A percentile compares a stretch with the other conserved stretches of the same genome.
These are phyloP conservation scores for Cryphonectria nitschkei DNA, from an alignment of 2,329 filamentous ascomycete species.

Conservation along the genomic window DNA sequence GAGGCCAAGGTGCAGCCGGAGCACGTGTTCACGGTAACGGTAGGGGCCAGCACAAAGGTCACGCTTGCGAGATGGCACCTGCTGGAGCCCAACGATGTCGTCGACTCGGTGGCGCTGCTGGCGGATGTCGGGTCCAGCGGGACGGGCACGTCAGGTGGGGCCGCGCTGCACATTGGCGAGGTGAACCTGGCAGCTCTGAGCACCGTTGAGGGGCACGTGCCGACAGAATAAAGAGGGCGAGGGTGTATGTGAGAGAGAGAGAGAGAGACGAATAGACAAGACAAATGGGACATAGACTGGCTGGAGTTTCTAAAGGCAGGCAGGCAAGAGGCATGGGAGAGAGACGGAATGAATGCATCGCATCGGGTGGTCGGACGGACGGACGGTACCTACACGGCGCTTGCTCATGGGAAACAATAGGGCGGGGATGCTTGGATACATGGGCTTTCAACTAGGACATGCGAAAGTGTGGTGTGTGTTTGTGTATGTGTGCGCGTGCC, in stretches of 20 bases:
- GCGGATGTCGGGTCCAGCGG: constrained; percentile 46
- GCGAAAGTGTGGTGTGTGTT: background rate
- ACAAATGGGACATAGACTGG: background rate
- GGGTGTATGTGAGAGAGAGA: background rate
- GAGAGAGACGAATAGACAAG: background rate
- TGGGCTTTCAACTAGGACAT: background rate
- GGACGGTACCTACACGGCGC: background rate
- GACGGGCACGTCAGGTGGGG: constrained; percentile 36
- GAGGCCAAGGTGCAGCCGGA: constrained; percentile 62
- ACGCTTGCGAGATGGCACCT: constrained; percentile 91
- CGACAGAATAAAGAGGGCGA: constrained; percentile 30
- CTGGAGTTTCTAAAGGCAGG: background rate
- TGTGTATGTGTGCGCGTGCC: background rate
- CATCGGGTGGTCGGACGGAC: background rate
- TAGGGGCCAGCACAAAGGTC: constrained; percentile 89
- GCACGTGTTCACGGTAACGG: constrained; percentile 86
- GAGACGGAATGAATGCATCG: background rate
- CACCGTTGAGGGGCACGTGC: constrained; percentile 56
- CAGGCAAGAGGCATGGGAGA: background rate
- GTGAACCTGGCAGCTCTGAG: constrained; percentile 61
- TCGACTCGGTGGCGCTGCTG: constrained; percentile 66
- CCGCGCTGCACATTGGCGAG: constrained; percentile 49
- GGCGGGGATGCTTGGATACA: background rate
- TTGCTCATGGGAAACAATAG: background rate
- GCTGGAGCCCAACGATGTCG: constrained; percentile 84